Percentiles rank a stretch among this genome's conserved stretches.
Evolutionary conservation across 1,284 basidiomycete genomes (phyloP).

Genomic region (Rhodofomes roseus): DNA sequence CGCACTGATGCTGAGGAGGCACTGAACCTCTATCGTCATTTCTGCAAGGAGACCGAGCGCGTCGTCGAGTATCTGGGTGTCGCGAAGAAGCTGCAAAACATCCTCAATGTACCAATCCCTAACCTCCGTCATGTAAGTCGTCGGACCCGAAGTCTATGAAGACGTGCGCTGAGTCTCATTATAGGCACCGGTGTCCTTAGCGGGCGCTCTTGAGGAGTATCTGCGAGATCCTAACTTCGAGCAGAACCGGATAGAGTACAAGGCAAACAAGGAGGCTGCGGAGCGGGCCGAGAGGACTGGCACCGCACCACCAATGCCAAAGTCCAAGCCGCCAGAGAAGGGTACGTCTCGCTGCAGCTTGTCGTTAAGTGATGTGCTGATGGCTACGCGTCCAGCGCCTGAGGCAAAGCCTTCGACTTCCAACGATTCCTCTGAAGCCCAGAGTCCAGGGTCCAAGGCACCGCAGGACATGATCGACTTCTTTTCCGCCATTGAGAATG

Average conservation of each 20-base stretch:
- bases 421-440: slow-evolving; percentile 17
- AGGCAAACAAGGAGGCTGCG: slow-evolving; percentile 75
- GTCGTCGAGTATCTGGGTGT: slow-evolving; percentile 95
- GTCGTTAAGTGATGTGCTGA: not conserved
- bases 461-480: slow-evolving; percentile 72
- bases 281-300: slow-evolving; percentile 47
- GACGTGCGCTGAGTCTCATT: not conserved
- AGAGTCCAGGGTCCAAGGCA: slow-evolving; percentile 18
- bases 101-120: slow-evolving; percentile 91
- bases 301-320: slow-evolving; percentile 14
- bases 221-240: slow-evolving; percentile 95
- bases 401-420: slow-evolving; percentile 17
- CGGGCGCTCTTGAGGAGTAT: slow-evolving; percentile 93
- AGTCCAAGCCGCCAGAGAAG: slow-evolving; percentile 23
- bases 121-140: slow-evolving; percentile 84
- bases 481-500: slow-evolving; percentile 87
- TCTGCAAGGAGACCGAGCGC: slow-evolving; percentile 91
- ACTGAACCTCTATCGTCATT: slow-evolving; percentile 87
- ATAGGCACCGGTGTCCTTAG: slow-evolving; percentile 91
- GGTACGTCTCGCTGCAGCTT: slow-evolving; percentile 13
- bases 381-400: slow-evolving; percentile 9
- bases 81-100: slow-evolving; percentile 88
- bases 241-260: slow-evolving; percentile 91
- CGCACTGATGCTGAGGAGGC: slow-evolving; percentile 86
- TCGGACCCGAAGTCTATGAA: not conserved